phyloP scores from a whole-genome alignment of 768 basidiomycete species.

The Tulasnella sp. region DNA sequence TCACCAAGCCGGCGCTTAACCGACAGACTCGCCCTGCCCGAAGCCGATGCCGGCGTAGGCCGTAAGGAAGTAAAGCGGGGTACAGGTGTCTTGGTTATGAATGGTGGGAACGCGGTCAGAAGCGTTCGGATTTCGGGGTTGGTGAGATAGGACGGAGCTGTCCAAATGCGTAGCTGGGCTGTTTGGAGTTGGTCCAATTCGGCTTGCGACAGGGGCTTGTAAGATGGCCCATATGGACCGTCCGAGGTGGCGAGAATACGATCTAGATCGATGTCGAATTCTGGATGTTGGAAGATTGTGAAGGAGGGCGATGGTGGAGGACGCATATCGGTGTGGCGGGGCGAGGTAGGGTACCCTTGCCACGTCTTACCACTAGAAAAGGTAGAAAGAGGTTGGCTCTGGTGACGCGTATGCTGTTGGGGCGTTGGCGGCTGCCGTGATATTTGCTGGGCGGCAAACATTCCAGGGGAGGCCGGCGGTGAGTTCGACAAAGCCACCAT shows the following conservation, averaged over 20 bases:
- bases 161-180: conserved; percentile 60
- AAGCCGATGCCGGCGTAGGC: conserved; percentile 27
- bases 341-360: not conserved
- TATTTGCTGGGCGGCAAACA: too few species aligned
- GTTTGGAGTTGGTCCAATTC: conserved; percentile 9
- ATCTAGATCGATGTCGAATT: conserved; percentile 7
- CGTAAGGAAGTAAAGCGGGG: conserved; percentile 53
- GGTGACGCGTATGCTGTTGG: conserved; percentile 3
- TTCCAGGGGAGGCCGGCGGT: too few species aligned
- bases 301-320: not conserved
- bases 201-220: conserved; percentile 1
- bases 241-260: conserved; percentile 24
- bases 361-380: not conserved
- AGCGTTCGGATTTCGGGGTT: conserved; percentile 60
- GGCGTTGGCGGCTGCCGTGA: not conserved
- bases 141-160: conserved; percentile 53
- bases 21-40: not conserved
- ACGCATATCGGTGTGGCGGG: not conserved
- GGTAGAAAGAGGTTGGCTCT: conserved; percentile 7
- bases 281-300: not conserved
- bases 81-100: conserved; percentile 53
- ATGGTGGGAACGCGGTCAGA: conserved; percentile 62
- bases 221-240: conserved; percentile 30
- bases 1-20: not conserved
- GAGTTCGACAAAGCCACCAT: too few species aligned